Evolutionary conservation across 2,329 filamentous ascomycete genomes (phyloP), one percentile per base, ranked within the genome.

Genomic region (Aspergillus sp.): DNA sequence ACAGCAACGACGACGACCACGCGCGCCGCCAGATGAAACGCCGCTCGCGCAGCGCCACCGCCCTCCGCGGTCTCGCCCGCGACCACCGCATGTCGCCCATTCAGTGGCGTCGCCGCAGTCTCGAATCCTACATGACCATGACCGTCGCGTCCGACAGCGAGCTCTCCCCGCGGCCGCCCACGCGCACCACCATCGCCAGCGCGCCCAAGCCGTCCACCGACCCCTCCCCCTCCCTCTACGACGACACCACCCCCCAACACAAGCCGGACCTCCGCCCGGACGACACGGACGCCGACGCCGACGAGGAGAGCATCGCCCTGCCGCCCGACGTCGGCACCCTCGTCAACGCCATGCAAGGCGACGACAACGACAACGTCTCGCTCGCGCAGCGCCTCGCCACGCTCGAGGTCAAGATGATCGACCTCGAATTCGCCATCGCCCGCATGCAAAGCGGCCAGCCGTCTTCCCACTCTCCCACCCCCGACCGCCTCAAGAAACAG

Each of bases 341-440:
- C 11, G 64, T 75, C 34, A 68, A 64, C 40, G 63, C 65, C 11
- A 72, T 77, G 63, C 71, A 74, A 42, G 65, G 70, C 34, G 69
- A 74, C 9, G 25, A 29, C 25, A 29, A 6, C 49, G 71, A 72
- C 20, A 68, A 67, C 17, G 60, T 69, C 16, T 73, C 67, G 3
- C 59, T 79, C 1, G 76, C 77, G 51, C 75, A 79, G 50, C 69
- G 77, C 44, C 57, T 79, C n/a, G 74, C 74, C 31, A 79, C 76
- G 0, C 62, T 79, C 5, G 77, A 79, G 54, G 76, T 79, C 19
- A 79, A 79, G 54, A 61, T 79, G 46, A 77, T 78, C 57, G 77
- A 79, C 45, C 66, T 79, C 4, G 77, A 79, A 57, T 76, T 77
- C 50, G 77, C 77, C 4, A 75, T 79, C 54, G 74, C 76, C 1